These are phyloP conservation scores for Salix dunnii DNA, from an alignment of 345 rosid species.

Conservation along the genomic window DNA sequence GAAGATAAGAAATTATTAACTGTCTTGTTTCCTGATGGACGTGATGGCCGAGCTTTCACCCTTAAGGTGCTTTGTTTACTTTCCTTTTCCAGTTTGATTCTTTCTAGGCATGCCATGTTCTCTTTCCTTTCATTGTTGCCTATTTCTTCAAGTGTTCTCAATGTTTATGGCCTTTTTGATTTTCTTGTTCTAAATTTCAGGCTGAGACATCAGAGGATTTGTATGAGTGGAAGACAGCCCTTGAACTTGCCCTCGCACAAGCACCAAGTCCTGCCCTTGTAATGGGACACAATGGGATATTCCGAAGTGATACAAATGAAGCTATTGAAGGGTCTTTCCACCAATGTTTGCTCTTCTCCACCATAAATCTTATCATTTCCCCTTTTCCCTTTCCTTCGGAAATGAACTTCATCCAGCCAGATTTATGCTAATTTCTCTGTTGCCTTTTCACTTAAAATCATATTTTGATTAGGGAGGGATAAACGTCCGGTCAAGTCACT, in stretches of 20 bases:
- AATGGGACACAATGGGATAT: constrained; percentile 92
- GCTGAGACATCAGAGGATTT: constrained; percentile 95
- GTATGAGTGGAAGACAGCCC: constrained; percentile 90
- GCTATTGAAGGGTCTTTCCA: constrained; percentile 75
- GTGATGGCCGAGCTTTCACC: constrained; percentile 98
- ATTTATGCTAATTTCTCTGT: constrained; percentile 5
- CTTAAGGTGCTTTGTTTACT: constrained; percentile 65
- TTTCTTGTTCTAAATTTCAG: constrained; percentile 35
- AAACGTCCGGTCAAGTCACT: constrained; percentile 85
- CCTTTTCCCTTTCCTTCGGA: background rate
- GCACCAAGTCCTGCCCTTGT: constrained; percentile 97
- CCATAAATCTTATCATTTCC: constrained; percentile 8
- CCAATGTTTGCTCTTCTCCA: constrained; percentile 54
- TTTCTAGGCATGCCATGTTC: constrained; percentile 8
- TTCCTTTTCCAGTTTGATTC: background rate
- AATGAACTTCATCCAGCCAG: constrained; percentile 1
- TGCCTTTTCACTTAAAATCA: constrained; percentile 3
- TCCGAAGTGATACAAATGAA: constrained; percentile 67
- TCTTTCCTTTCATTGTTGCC: background rate
- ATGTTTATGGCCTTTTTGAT: background rate
- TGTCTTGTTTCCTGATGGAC: constrained; percentile 97
- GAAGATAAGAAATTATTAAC: constrained; percentile 93
- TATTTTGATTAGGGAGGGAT: constrained; percentile 69
- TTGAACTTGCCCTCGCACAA: constrained; percentile 87
- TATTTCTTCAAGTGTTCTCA: background rate